Base-by-base conservation (phyloP, 148 eudicot species). In the Chenopodium formosanum region DNA sequence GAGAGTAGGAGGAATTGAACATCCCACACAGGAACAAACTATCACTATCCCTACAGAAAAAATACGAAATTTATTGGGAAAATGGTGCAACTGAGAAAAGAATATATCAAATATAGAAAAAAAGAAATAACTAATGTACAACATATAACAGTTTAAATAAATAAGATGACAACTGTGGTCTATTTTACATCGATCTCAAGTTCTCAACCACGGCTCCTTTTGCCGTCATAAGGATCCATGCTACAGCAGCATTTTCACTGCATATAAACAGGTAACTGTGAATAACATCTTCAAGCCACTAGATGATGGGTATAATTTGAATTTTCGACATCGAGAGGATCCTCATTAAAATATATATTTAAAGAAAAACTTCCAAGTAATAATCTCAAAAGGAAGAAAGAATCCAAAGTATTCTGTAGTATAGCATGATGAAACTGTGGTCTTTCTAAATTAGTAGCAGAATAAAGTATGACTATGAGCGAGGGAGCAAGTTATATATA, bases 241-340 rank as follows among this genome's bases (percentile, higher is more conserved):
- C 47, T 14, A 75, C 77, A 70, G 70, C 58, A 62, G 23, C 62
- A 65, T 65, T 68, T 47, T 66, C 78, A 22, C 86, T 84, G 82
- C 86, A 84, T 19, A 27, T 58, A 47, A 58, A 72, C 74, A 76
- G 14, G 19, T 46, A 34, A 32, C 13, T 50, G 72, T 79, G 16
- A 77, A 72, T 2, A 4, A 23, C 4, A 32, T 20, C 37, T 20
- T 58, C 1, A 40, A 19, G 20, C 48, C 75, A 70, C 31, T 5
- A 46, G 72, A 70, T 27, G 14, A 58, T 62, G 47, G 16, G 68
- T 31, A 32, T 31, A 53, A 4, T 50, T 4, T 25, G 62, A 52
- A 50, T 12, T 6, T 48, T 74, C 37, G 10, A 71, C 10, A 62
- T 62, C 10, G 2, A 60, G 25, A 60, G 20, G 65, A 60, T 17